Conservation (phyloP, 345 rosid genomes). For the Melaleuca quinquenervia region DNA sequence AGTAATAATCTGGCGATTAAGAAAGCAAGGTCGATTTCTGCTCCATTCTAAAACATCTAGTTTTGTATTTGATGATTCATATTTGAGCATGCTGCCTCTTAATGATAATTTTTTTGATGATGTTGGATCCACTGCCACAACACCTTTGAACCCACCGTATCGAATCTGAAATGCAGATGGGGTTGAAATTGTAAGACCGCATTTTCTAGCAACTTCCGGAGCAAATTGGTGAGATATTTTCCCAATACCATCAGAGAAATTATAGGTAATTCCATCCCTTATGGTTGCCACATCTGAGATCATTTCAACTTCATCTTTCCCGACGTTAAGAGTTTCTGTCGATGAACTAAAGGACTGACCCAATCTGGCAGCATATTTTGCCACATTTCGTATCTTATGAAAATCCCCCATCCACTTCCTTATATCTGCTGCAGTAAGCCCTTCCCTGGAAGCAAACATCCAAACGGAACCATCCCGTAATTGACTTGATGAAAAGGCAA, state of each 20-base stretch:
- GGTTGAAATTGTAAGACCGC: conserved; percentile 5
- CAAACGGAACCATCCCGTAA: conserved; percentile 40
- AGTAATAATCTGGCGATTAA: conserved; percentile 50
- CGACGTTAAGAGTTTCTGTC: conserved; percentile 24
- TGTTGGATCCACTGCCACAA: conserved; percentile 54
- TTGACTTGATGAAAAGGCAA: conserved; percentile 47
- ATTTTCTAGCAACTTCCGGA: conserved; percentile 23
- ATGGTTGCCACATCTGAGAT: conserved; percentile 36
- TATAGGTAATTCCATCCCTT: conserved; percentile 5
- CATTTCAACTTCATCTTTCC: conserved; percentile 16
- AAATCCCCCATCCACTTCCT: conserved; percentile 34
- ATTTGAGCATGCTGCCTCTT: conserved; percentile 27
- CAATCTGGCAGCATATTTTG: conserved; percentile 40
- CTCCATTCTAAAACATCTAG: conserved; percentile 44
- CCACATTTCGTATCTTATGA: conserved; percentile 32
- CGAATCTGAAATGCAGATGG: conserved; percentile 38
- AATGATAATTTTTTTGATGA: conserved; percentile 32
- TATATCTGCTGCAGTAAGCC: conserved; percentile 25
- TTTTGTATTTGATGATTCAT: conserved; percentile 11
- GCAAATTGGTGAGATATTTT: conserved; percentile 52
- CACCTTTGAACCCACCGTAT: conserved; percentile 54
- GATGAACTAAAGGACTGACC: conserved; percentile 55
- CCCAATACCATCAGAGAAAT: conserved; percentile 46
- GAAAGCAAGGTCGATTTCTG: conserved; percentile 37
- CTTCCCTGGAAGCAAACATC: conserved; percentile 52